Evolutionary conservation across 2,329 filamentous ascomycete species (phyloP), one percentile per base, ranked within the genome.

Genomic region (Ophiostoma himal-ulmi): DNA sequence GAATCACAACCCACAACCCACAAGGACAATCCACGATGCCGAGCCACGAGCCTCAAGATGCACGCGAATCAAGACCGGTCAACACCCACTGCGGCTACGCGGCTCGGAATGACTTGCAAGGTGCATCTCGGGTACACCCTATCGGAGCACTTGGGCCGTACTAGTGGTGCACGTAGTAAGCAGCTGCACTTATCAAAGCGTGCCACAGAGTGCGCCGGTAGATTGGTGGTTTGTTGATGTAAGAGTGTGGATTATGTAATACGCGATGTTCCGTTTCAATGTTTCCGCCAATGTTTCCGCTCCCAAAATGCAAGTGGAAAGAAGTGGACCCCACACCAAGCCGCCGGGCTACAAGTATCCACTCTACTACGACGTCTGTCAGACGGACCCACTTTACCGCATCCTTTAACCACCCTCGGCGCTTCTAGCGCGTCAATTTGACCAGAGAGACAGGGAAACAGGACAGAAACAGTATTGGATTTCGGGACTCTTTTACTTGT

Each of bases 391-490:
- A 68, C 44, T 34, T 30, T n/a, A 44, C 26, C 36, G 36, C 62
- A 41, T 64, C 69, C 41, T 70, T 68, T 68, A 62, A 62, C 67
- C 70, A 37, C 36, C 34, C 37, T 36, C 52, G 70, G 70, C 70
- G 70, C 70, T 69, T 71, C 67, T 69, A 60, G 70, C 70, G 70
- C 70, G 60, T 26, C 60, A 71, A 44, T 39, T 22, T 57, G 54
- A 6, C 17, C 44, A 48, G 44, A 48, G 11, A 37, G 17, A 30
- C 30, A 30, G 30, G 30, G 30, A 30, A 30, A 30, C 30, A 30
- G 4, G 30, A 30, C 30, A 34, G 57, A 30, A 20, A 17, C 22
- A 34, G 20, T 26, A 57, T 57, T 26, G 57, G 14, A 36, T 62
- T 30, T 62, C 34, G 54, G 17, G 1, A 14, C 34, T 62, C 13